A percentile compares a stretch with the other conserved stretches of the same genome.
Evolutionary conservation across 1,139 yeast genomes (phyloP).

Genomic region (Nakaseomyces uthaithaninus): DNA sequence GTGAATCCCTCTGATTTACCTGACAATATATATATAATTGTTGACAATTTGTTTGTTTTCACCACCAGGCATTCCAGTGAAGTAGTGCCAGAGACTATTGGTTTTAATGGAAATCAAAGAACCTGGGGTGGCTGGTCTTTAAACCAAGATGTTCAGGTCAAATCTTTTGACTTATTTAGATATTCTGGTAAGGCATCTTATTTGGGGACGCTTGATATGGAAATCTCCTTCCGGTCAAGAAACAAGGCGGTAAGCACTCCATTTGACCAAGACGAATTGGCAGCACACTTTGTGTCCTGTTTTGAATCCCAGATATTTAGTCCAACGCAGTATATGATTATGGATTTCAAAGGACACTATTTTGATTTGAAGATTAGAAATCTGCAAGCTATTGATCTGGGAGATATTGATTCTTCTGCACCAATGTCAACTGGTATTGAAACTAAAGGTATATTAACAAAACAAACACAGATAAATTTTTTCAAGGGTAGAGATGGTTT

Average conservation of each 20-base stretch:
- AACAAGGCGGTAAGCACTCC: slow-evolving; percentile 55
- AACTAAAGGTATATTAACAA: slow-evolving; percentile 73
- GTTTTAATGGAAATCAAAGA: slow-evolving; percentile 81
- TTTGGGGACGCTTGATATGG: slow-evolving; percentile 68
- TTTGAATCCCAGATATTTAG: slow-evolving; percentile 79
- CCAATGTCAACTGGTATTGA: slow-evolving; percentile 41
- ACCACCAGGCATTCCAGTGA: slow-evolving; percentile 52
- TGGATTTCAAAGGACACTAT: slow-evolving; percentile 73
- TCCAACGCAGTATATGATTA: slow-evolving; percentile 75
- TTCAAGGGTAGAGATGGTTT: slow-evolving; percentile 67
- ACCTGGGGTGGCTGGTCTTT: slow-evolving; percentile 89
- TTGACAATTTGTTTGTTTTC: slow-evolving; percentile 74
- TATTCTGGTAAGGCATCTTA: slow-evolving; percentile 56
- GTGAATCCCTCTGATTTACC: slow-evolving; percentile 71
- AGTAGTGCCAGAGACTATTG: slow-evolving; percentile 62
- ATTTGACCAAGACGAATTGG: slow-evolving; percentile 77
- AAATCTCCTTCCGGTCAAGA: slow-evolving; percentile 69
- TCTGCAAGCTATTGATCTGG: slow-evolving; percentile 73
- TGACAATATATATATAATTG: slow-evolving; percentile 48
- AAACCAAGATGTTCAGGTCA: slow-evolving; percentile 56
- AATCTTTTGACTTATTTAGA: slow-evolving; percentile 51
- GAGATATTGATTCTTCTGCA: slow-evolving; percentile 38
- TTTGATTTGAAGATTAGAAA: slow-evolving; percentile 59
- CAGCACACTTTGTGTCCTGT: slow-evolving; percentile 49
- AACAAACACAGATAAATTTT: slow-evolving; percentile 70